A percentile compares a stretch with the other conserved stretches of the same genome.
These are phyloP conservation scores for Pyrus communis DNA, from an alignment of 306 rosid genomes.

Conservation along the genomic window DNA sequence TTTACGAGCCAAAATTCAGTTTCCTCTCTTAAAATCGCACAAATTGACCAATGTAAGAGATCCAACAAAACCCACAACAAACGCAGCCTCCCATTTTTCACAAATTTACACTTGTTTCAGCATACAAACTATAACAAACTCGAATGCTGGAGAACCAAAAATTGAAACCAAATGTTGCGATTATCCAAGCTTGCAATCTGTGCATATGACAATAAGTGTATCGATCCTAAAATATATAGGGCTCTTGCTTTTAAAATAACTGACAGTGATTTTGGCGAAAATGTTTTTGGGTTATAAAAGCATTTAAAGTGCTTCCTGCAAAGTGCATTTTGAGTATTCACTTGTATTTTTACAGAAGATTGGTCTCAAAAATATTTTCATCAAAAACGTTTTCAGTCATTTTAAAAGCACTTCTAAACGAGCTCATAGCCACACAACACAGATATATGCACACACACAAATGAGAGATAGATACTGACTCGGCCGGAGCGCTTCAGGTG, in stretches of 20 bases:
- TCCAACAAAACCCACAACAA: not conserved
- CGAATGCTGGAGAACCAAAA: not conserved
- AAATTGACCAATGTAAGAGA: not conserved
- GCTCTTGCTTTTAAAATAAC: too few species aligned
- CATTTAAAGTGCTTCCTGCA: too few species aligned
- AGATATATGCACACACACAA: too few species aligned
- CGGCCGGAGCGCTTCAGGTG: constrained; percentile 63
- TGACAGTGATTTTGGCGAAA: too few species aligned
- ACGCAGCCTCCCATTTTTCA: not conserved
- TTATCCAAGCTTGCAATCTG: not conserved
- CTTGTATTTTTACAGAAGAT: too few species aligned
- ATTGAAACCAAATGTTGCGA: not conserved
- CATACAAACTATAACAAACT: not conserved
- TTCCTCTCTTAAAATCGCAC: not conserved
- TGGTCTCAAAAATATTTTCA: too few species aligned
- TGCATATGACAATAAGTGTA: not conserved
- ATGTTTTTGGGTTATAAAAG: too few species aligned
- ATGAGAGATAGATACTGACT: constrained; percentile 15
- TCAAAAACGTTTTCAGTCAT: too few species aligned
- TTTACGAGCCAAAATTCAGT: not conserved
- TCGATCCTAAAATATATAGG: not conserved
- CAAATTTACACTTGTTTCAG: not conserved
- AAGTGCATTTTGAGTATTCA: too few species aligned
- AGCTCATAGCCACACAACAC: too few species aligned
- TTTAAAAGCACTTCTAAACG: too few species aligned